These are phyloP conservation scores for Colletotrichum sojae DNA, from an alignment of 2,329 filamentous ascomycete genomes.

Conservation along the genomic window DNA sequence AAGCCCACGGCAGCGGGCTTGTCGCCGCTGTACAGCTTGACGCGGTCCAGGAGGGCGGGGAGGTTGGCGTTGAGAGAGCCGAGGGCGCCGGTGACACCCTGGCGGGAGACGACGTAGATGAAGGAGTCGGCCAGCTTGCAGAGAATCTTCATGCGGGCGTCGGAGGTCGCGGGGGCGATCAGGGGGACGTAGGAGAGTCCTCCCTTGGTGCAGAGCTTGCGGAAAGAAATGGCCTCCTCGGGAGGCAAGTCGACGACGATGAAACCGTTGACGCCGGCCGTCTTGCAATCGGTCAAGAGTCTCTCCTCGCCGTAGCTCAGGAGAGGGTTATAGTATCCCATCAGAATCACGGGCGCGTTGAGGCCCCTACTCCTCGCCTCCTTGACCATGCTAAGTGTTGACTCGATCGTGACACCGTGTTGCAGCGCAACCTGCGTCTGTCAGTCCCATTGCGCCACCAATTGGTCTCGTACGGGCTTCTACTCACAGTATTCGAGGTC, in stretches of 20 bases:
- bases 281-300: conserved; percentile 86
- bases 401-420: conserved; percentile 88
- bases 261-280: conserved; percentile 92
- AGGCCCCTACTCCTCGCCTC: conserved; percentile 84
- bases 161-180: conserved; percentile 93
- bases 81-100: conserved; percentile 94
- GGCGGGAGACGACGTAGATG: conserved; percentile 97
- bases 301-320: conserved; percentile 94
- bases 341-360: conserved; percentile 87
- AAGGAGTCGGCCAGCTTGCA: conserved; percentile 98
- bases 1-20: conserved; percentile 95
- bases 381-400: conserved; percentile 86
- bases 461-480: conserved; percentile 24
- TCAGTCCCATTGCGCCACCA: conserved; percentile 20
- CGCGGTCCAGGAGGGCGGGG: conserved; percentile 84
- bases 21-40: conserved; percentile 93
- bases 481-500: conserved; percentile 85
- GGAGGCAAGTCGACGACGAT: conserved; percentile 96
- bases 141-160: conserved; percentile 92
- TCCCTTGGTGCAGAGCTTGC: conserved; percentile 83
- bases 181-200: conserved; percentile 96
- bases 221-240: conserved; percentile 94
- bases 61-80: conserved; percentile 86
- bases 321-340: conserved; percentile 99
- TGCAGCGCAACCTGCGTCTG: conserved; percentile 74